Evolutionary conservation across 129 eudicot genomes (phyloP).

Genomic region (Kitagawia praeruptora): DNA sequence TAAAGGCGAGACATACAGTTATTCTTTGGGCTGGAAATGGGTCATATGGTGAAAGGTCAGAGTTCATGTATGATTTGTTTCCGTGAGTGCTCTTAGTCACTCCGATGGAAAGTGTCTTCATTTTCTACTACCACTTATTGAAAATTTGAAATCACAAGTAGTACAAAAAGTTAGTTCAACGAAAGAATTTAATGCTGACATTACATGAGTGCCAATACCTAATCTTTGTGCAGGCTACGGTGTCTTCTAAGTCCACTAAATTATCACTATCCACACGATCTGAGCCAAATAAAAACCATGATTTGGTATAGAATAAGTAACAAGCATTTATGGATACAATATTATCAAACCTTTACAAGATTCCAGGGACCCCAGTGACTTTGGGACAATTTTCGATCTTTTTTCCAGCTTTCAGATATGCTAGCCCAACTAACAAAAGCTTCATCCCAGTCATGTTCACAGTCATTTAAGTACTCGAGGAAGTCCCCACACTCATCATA

Average conservation of each 20-base stretch:
- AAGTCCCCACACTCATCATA: constrained; percentile 88
- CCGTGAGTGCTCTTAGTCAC: not conserved
- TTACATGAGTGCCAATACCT: not conserved
- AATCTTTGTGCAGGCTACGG: not conserved
- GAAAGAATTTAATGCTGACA: not conserved
- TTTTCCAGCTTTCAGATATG: constrained; percentile 57
- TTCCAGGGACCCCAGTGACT: constrained; percentile 76
- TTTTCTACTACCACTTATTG: not conserved
- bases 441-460: constrained; percentile 78
- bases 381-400: constrained; percentile 43
- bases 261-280: not conserved
- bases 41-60: not conserved
- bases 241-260: not conserved
- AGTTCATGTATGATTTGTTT: not conserved
- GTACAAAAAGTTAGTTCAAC: not conserved
- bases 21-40: not conserved
- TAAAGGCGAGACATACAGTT: not conserved
- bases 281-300: not conserved
- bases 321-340: constrained; percentile 2
- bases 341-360: constrained; percentile 67
- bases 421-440: constrained; percentile 74
- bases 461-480: constrained; percentile 64
- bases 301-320: not conserved
- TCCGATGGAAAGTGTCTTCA: not conserved
- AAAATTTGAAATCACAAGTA: not conserved